Evolutionary conservation across 2,329 filamentous ascomycete species (phyloP), one percentile per base, ranked within the genome.

Genomic region (Penicillium sp.): DNA sequence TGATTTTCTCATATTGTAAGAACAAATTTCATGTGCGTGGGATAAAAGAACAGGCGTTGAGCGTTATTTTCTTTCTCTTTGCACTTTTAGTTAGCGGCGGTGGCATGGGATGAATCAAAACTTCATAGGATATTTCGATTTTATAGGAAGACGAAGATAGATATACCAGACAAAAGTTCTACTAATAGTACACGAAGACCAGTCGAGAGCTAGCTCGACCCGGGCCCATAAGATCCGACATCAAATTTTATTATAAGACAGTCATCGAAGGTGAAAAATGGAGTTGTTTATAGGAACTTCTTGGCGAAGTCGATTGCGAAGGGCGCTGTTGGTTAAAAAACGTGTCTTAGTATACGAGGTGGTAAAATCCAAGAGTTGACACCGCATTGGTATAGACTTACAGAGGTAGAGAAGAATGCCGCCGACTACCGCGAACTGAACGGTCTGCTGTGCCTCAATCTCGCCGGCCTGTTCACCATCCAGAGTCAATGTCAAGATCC

Each of bases 391-490:
- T 38, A 46, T 20, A 5, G 23, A 67, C 83, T 61, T 79, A 87
- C 84, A 85, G 51, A 86, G 76, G 72, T 86, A 86, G 50, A 87
- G 77, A 26, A 84, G 70, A 51, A 82, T 68, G 63, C 81, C 82
- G 55, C 79, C 78, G 46, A 76, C 75, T 58, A 81, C 68, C 50
- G 81, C 81, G 68, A 77, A 76, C 67, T 80, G 79, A 64, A 86
- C 74, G 46, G 81, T 81, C 62, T 76, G 71, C 55, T 68, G 69
- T 24, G 83, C 83, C 64, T 80, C 74, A 45, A 77, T 70, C 71
- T 86, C 83, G 66, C 78, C 78, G 52, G 72, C 73, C 75, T 77
- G 49, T 42, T 28, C 26, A 24, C 40, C 28, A 20, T 23, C 18
- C 24, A 21, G 21, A 49, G 48, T 49, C 42, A 55, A 35, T 43